These are phyloP conservation scores for Hippophae gyantsensis DNA, from an alignment of 306 rosid genomes.

Conservation along the genomic window DNA sequence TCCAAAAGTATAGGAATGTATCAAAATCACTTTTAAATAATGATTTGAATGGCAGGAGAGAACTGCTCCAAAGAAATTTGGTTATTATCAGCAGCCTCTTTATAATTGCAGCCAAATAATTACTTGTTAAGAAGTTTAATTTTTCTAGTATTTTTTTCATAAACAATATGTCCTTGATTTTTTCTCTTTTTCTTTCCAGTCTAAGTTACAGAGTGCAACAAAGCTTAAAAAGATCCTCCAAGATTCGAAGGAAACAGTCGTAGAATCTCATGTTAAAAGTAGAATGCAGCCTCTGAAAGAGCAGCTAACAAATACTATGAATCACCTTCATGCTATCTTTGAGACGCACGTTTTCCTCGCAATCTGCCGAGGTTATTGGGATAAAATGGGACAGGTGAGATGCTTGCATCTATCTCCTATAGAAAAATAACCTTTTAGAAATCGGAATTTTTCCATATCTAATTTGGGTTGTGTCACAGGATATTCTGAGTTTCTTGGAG, in stretches of 20 bases:
- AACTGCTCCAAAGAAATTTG: not conserved
- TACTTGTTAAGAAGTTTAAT: not conserved
- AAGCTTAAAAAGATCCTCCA: conserved; percentile 88
- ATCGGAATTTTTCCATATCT: conserved; percentile 1
- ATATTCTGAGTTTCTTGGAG: conserved; percentile 88
- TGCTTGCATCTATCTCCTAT: conserved; percentile 9
- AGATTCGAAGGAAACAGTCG: conserved; percentile 78
- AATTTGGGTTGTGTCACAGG: conserved; percentile 37
- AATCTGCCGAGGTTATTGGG: conserved; percentile 88
- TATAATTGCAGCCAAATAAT: too few species aligned
- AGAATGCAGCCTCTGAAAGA: conserved; percentile 82
- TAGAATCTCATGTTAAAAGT: conserved; percentile 68
- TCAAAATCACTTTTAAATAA: too few species aligned
- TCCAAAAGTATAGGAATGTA: not conserved
- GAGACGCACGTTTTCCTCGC: conserved; percentile 74
- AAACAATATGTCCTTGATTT: conserved; percentile 10
- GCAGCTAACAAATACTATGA: conserved; percentile 55
- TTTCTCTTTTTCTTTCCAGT: conserved; percentile 37
- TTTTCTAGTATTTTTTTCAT: conserved; percentile 3
- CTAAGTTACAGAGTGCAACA: conserved; percentile 75
- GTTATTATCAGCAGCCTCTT: not conserved
- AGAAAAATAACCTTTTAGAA: not conserved
- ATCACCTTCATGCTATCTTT: conserved; percentile 56
- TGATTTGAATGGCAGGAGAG: too few species aligned
- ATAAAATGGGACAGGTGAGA: conserved; percentile 84